Base-by-base conservation (phyloP, 305 asterid genomes). In the Fraxinus paxiana region DNA sequence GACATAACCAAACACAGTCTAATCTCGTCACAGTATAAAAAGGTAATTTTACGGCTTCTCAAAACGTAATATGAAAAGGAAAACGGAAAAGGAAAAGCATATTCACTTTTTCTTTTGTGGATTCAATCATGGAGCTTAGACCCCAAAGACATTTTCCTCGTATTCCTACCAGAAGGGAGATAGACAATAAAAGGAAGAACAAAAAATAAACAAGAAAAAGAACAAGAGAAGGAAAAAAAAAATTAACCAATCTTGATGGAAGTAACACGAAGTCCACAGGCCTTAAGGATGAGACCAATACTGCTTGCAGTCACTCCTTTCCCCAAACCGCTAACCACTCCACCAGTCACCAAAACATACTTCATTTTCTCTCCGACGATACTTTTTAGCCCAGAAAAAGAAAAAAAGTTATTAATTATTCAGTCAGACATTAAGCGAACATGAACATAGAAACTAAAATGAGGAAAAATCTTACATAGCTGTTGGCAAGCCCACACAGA, bases 301-400 rank as follows among this genome's bases (percentile, higher is more conserved):
- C 93, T 90, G 82, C 91, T 88, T 7, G 93, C 92, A 5, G 93
- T 90, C 46, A 90, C 92, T 26, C 93, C 93, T 79, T 90, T 90
- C 26, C 92, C 93, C 30, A 90, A 87, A 13, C 93, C 91, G 70
- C 93, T 90, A 77, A 87, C 90, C 26, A 90, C 92, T 38, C 93
- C 92, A 0, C 93, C 93, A 35, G 92, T 90, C 0, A 88, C 90
- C 84, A 90, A 85, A 7, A 90, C 91, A 76, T 90, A 90, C 85
- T 90, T 90, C 93, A 90, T 90, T 82, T 37, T n/a, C 34, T 1
- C 41, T 31, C 38, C 41, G 74, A 0, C 38, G 0, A 69, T 30
- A 4, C 74, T 69, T 0, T 26, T 31, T 4, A 69, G 28, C 41
- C 18, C 22, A 69, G 22, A 28, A 69, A 43, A 69, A 17, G 13